A percentile compares a stretch with the other conserved stretches of the same genome.
These are phyloP conservation scores for Collybia nuda DNA, from an alignment of 768 basidiomycete genomes.

Conservation along the genomic window DNA sequence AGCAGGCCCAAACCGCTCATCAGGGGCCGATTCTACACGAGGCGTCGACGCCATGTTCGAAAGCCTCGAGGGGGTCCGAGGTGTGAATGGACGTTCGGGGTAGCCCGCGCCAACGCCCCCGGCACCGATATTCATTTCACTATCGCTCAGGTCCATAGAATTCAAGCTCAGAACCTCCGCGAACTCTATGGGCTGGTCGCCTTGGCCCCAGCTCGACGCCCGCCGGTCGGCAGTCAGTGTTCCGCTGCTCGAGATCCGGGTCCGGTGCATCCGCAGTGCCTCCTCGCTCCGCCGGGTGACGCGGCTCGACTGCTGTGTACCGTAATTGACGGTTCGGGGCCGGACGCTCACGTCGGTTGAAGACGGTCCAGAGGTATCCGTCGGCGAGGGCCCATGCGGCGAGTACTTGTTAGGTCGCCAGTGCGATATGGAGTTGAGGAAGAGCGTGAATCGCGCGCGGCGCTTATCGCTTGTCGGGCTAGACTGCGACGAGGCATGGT, in stretches of 20 bases:
- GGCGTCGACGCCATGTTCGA: conserved; percentile 3
- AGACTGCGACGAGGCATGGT: conserved; percentile 14
- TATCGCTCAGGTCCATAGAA: conserved; percentile 42
- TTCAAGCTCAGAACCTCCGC: conserved; percentile 30
- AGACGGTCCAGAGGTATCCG: conserved; percentile 1
- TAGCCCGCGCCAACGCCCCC: conserved; percentile 8
- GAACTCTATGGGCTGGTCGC: conserved; percentile 38
- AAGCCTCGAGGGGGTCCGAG: conserved; percentile 15
- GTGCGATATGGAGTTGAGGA: conserved; percentile 26
- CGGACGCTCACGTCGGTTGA: not conserved
- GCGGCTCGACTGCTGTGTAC: not conserved
- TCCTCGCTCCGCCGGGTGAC: conserved; percentile 46
- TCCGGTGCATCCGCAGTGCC: conserved; percentile 29
- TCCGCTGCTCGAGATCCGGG: conserved; percentile 9
- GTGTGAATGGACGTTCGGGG: conserved; percentile 11
- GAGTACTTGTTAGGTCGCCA: conserved; percentile 29
- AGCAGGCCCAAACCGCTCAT: conserved; percentile 19
- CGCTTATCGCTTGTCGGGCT: conserved; percentile 16
- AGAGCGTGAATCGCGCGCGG: conserved; percentile 26
- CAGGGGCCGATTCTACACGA: not conserved
- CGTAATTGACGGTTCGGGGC: not conserved
- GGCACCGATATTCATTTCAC: conserved; percentile 28
- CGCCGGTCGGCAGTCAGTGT: conserved; percentile 46
- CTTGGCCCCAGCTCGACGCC: conserved; percentile 66
- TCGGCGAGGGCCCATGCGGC: conserved; percentile 6